A percentile compares a stretch with the other conserved stretches of the same genome.
Conservation (phyloP, 2,329 filamentous ascomycete species). For the Aspergillus sp. region DNA sequence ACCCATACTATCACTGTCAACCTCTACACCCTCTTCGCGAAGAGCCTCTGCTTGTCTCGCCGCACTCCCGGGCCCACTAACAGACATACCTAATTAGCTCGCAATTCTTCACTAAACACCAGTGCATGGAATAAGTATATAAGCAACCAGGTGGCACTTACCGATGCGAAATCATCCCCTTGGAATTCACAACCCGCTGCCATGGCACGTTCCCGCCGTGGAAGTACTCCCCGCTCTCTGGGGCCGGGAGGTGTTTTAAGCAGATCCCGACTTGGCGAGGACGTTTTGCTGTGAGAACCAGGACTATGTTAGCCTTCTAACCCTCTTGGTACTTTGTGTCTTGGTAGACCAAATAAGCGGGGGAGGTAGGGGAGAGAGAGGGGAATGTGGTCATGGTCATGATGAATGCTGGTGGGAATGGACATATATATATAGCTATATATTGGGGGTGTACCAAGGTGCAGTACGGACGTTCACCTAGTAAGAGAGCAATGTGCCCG, state of each 20-base stretch:
- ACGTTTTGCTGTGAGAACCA: conserved; percentile 56
- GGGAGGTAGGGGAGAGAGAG: no score
- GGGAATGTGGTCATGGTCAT: no score
- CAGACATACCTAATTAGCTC: neutral
- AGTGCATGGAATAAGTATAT: neutral
- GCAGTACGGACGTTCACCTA: conserved; percentile 55
- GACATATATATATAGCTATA: no score
- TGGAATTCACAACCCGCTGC: conserved; percentile 89
- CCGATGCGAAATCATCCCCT: conserved; percentile 83
- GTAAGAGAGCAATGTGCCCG: conserved; percentile 65
- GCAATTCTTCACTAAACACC: no score
- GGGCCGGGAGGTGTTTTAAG: conserved; percentile 76
- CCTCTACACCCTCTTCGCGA: conserved; percentile 42
- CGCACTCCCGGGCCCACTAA: conserved; percentile 44
- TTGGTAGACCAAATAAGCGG: neutral
- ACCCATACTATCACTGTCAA: conserved; percentile 43
- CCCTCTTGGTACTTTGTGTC: neutral
- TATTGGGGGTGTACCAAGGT: no score
- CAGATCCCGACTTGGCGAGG: conserved; percentile 86
- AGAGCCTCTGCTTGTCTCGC: conserved; percentile 44
- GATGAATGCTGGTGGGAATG: no score
- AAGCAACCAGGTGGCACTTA: conserved; percentile 38
- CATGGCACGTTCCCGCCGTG: conserved; percentile 82
- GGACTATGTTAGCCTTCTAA: no score
- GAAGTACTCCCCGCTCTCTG: conserved; percentile 53